Evolutionary conservation across 164 flowering plant genomes (phyloP), one percentile per base, ranked within the genome.

Genomic region (Chimonanthus praecox): DNA sequence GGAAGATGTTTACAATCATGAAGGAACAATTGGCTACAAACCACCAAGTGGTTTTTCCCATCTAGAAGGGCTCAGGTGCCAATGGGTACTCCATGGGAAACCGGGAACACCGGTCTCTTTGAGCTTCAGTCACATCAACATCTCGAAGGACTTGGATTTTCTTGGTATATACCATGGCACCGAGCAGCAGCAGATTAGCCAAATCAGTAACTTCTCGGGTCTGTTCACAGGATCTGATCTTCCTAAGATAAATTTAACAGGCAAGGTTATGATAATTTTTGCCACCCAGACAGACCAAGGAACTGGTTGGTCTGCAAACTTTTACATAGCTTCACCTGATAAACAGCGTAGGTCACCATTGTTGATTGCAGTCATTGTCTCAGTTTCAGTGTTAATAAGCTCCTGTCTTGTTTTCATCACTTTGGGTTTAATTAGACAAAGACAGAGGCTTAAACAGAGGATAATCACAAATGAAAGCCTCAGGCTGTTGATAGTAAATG

Each of bases 61-160:
- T 47, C 46, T 68, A 67, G 66, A 73, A 58, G 71, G 76, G 18
- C 45, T 73, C 18, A 67, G 58, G 15, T 73, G 76, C 66, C 70
- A 73, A 64, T 72, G 74, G 74, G 47, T 72, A 6, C 75, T 73
- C 68, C 75, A 73, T 73, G 75, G 75, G 50, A 73, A 74, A 68
- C 67, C 66, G 47, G 76, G 76, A 33, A 74, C 76, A 10, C 67
- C 18, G 0, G 76, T 74, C 58, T 68, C 72, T 60, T 48, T 74
- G 67, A 58, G 47, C 20, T 74, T 74, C 51, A 74, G 66, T 11
- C 67, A 48, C 67, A 58, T 74, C 71, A 74, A 74, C 67, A 74
- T 65, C 67, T 58, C 76, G 6, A 74, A 74, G 76, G 71, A 74
- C 21, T 68, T 74, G 60, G 76, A 74, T 50, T 74, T 68, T 64